Evolutionary conservation across 192 early-diverging fungal species (phyloP).

Genomic region (Spinellus fusiger): DNA sequence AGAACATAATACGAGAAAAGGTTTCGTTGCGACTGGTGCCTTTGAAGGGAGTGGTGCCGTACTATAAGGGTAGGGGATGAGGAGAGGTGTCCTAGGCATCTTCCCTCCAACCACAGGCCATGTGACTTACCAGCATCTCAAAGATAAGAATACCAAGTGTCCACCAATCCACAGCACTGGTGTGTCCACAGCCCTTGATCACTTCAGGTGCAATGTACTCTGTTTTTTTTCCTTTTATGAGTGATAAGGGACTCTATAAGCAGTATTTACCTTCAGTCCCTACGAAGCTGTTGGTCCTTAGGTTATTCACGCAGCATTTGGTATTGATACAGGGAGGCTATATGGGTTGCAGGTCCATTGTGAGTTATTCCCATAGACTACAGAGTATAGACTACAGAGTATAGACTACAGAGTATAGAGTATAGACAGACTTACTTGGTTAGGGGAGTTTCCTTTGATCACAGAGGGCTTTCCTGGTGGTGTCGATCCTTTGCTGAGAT

Average conservation of each 20-base stretch:
- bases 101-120: too few relatives aligned
- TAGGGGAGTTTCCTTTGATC: conserved; percentile 55
- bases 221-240: conserved; percentile 10
- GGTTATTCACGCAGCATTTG: conserved; percentile 78
- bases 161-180: conserved; percentile 97
- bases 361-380: background rate
- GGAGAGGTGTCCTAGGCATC: background rate
- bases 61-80: conserved; percentile 30
- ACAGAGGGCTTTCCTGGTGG: conserved; percentile 71
- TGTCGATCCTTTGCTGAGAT: conserved; percentile 90
- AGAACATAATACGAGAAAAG: conserved; percentile 82
- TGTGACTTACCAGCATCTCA: conserved; percentile 80
- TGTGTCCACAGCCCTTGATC: conserved; percentile 92
- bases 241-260: background rate
- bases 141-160: conserved; percentile 97
- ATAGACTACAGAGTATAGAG: background rate
- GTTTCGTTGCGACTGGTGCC: conserved; percentile 83
- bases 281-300: conserved; percentile 97
- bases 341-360: background rate
- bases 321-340: conserved; percentile 80
- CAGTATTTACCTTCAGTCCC: conserved; percentile 76
- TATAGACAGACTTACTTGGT: conserved; percentile 37
- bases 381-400: background rate
- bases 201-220: conserved; percentile 99
- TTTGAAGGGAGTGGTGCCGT: conserved; percentile 96